These are phyloP conservation scores for Aspergillus unguis DNA, from an alignment of 2,329 filamentous ascomycete genomes.

Conservation along the genomic window DNA sequence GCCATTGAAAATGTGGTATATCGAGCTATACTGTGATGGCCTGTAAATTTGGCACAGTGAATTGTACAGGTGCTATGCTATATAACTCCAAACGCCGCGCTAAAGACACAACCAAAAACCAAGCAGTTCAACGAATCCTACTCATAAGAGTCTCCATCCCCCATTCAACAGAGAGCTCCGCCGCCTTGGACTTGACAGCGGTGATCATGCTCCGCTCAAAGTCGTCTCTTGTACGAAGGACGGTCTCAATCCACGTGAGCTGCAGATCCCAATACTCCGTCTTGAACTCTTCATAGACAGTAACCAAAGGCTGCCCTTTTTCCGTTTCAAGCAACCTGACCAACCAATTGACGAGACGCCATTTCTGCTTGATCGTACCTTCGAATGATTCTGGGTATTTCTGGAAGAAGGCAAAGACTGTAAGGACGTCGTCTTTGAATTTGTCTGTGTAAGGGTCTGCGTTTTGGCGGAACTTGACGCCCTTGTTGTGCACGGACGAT, in stretches of 20 bases:
- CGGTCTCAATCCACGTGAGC: slow-evolving; percentile 92
- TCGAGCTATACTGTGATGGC: background rate
- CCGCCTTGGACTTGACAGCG: slow-evolving; percentile 81
- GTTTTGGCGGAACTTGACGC: slow-evolving; percentile 77
- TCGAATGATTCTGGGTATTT: slow-evolving; percentile 67
- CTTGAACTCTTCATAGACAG: slow-evolving; percentile 82
- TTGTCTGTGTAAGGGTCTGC: slow-evolving; percentile 84
- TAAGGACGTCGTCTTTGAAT: slow-evolving; percentile 87
- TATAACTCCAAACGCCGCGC: slow-evolving; percentile 22
- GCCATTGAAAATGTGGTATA: too few species aligned
- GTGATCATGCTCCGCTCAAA: slow-evolving; percentile 90
- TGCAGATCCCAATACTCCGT: slow-evolving; percentile 87
- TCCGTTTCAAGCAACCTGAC: slow-evolving; percentile 70
- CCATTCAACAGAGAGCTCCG: slow-evolving; percentile 74
- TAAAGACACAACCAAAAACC: slow-evolving; percentile 8
- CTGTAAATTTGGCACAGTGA: background rate
- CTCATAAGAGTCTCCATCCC: slow-evolving; percentile 92
- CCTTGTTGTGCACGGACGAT: slow-evolving; percentile 78
- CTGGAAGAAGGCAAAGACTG: slow-evolving; percentile 86
- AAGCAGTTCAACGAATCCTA: slow-evolving; percentile 61
- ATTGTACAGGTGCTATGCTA: background rate
- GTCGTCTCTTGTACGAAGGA: slow-evolving; percentile 81
- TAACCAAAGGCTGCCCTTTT: slow-evolving; percentile 68
- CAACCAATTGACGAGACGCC: slow-evolving; percentile 85
- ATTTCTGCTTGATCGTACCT: slow-evolving; percentile 78